These are phyloP conservation scores for Gossypium trilobum DNA, from an alignment of 441 rosid genomes.

Conservation along the genomic window DNA sequence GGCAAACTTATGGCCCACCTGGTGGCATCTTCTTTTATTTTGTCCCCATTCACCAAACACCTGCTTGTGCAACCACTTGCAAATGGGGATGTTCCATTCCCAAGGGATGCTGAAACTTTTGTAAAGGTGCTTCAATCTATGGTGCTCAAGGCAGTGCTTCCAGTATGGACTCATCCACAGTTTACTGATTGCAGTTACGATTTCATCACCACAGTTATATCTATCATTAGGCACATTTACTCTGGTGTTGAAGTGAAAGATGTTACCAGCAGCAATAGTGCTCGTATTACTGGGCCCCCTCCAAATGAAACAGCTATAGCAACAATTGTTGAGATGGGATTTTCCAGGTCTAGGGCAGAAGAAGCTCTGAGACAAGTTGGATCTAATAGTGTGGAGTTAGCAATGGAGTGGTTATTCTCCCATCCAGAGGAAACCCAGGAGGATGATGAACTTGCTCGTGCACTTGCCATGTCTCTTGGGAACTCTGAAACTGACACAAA, in stretches of 20 bases:
- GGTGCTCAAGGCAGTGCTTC: constrained; percentile 89
- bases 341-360: constrained; percentile 88
- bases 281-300: constrained; percentile 78
- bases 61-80: constrained; percentile 72
- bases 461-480: constrained; percentile 95
- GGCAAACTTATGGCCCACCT: constrained; percentile 95
- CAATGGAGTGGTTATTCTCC: constrained; percentile 97
- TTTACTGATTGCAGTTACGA: constrained; percentile 76
- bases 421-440: constrained; percentile 89
- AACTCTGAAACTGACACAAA: constrained; percentile 74
- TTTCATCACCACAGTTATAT: constrained; percentile 65
- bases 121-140: constrained; percentile 87
- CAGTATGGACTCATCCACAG: constrained; percentile 88
- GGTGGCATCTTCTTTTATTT: constrained; percentile 79
- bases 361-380: constrained; percentile 96
- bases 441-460: constrained; percentile 98
- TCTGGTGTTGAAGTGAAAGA: constrained; percentile 95
- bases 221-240: constrained; percentile 80
- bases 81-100: constrained; percentile 59
- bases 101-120: constrained; percentile 85
- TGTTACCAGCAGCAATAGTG: constrained; percentile 36
- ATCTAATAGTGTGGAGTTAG: constrained; percentile 89
- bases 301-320: constrained; percentile 79
- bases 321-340: constrained; percentile 98
- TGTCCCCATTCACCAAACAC: constrained; percentile 85